These are phyloP conservation scores for Phaeophleospora eucalypticola DNA, from an alignment of 2,329 filamentous ascomycete species.

Conservation along the genomic window DNA sequence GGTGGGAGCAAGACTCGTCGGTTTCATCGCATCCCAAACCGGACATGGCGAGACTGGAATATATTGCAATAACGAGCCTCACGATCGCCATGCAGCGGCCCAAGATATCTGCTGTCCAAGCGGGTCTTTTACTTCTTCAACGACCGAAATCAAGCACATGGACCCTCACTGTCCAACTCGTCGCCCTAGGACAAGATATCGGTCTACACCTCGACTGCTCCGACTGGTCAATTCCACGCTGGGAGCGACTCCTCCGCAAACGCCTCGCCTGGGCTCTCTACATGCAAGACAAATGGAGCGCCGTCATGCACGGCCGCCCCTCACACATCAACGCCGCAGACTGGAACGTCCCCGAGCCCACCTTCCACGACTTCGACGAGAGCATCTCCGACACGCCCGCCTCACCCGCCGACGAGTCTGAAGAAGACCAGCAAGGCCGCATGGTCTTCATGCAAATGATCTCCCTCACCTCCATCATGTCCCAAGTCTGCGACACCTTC, in stretches of 20 bases:
- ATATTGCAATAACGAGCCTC: slow-evolving; percentile 67
- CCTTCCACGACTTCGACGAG: slow-evolving; percentile 67
- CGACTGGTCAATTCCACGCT: slow-evolving; percentile 78
- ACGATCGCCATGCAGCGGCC: slow-evolving; percentile 75
- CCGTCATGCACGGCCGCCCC: slow-evolving; percentile 77
- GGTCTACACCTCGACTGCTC: slow-evolving; percentile 86
- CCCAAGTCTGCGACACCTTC: slow-evolving; percentile 77
- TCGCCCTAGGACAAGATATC: slow-evolving; percentile 81
- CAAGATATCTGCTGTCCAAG: slow-evolving; percentile 76
- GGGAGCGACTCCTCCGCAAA: slow-evolving; percentile 82
- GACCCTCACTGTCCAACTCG: slow-evolving; percentile 79
- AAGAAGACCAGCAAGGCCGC: slow-evolving; percentile 60
- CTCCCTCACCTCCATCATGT: slow-evolving; percentile 67
- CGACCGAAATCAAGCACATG: slow-evolving; percentile 74
- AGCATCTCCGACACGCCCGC: slow-evolving; percentile 45
- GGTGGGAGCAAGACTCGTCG: slow-evolving; percentile 73
- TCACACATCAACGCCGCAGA: slow-evolving; percentile 68
- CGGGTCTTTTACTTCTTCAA: slow-evolving; percentile 70
- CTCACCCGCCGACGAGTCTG: slow-evolving; percentile 48
- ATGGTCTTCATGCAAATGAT: slow-evolving; percentile 73
- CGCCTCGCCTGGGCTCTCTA: slow-evolving; percentile 86
- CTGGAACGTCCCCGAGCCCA: slow-evolving; percentile 71
- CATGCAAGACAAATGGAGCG: slow-evolving; percentile 93
- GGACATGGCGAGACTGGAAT: slow-evolving; percentile 69
- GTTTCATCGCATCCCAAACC: slow-evolving; percentile 63